Evolutionary conservation across 192 early-diverging fungal genomes (phyloP).

Genomic region (Phycomyces blakesleeanus): DNA sequence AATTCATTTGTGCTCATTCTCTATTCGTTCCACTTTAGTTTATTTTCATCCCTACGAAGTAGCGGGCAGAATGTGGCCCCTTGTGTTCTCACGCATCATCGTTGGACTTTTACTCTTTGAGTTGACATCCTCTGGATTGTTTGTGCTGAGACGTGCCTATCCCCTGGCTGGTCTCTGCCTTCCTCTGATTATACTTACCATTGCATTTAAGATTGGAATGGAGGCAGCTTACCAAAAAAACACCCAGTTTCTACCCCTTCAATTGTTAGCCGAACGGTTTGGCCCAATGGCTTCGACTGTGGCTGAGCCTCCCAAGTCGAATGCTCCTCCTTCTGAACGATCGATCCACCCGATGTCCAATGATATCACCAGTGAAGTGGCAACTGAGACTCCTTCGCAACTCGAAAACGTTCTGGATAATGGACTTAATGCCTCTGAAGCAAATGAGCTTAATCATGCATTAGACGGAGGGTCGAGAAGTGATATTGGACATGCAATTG

Average conservation of each 20-base stretch:
- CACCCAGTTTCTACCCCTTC: slow-evolving; percentile 45
- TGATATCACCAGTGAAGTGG: neutral
- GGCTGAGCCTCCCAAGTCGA: neutral
- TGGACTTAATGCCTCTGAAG: neutral
- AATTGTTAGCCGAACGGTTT: slow-evolving; percentile 34
- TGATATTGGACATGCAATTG: neutral
- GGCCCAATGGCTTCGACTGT: slow-evolving; percentile 21
- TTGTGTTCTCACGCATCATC: slow-evolving; percentile 65
- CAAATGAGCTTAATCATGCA: neutral
- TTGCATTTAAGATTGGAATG: slow-evolving; percentile 43
- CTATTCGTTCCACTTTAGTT: slow-evolving; percentile 31
- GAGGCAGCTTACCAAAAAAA: slow-evolving; percentile 38
- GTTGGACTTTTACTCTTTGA: slow-evolving; percentile 65
- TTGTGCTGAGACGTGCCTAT: slow-evolving; percentile 52
- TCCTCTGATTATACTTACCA: slow-evolving; percentile 47
- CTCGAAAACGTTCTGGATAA: neutral
- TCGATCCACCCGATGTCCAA: neutral
- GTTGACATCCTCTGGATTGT: slow-evolving; percentile 57
- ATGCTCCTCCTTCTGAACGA: neutral
- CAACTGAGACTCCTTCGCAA: neutral
- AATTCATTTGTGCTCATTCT: neutral
- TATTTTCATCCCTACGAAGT: slow-evolving; percentile 76
- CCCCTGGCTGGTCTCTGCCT: slow-evolving; percentile 36
- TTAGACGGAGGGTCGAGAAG: too few relatives aligned
- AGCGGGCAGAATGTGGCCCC: slow-evolving; percentile 67